A percentile compares a stretch with the other conserved stretches of the same genome.
These are phyloP conservation scores for Sanghuangporus weigelae DNA, from an alignment of 1,284 basidiomycete species.

Conservation along the genomic window DNA sequence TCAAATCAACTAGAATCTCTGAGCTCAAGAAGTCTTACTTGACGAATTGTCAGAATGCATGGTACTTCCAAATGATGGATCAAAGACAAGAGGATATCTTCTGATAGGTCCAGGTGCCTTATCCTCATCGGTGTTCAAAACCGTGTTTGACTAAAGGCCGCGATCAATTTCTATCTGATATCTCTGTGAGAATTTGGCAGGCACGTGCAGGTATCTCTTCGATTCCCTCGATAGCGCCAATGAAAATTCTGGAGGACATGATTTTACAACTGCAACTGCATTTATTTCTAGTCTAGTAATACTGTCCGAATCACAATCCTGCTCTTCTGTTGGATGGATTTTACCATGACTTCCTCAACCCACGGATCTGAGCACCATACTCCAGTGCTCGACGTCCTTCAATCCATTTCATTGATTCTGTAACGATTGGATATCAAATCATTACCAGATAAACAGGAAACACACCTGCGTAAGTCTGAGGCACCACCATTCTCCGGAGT, in stretches of 20 bases:
- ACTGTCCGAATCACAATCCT: too few species aligned
- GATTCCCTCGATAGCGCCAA: not conserved
- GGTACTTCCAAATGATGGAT: slow-evolving; percentile 26
- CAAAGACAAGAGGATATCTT: slow-evolving; percentile 16
- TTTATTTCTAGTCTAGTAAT: too few species aligned
- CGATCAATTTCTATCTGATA: not conserved
- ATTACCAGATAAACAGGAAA: not conserved
- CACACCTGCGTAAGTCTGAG: slow-evolving; percentile 64
- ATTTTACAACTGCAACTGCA: too few species aligned
- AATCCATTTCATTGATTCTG: slow-evolving; percentile 79
- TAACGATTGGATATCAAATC: not conserved
- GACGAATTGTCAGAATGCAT: slow-evolving; percentile 42
- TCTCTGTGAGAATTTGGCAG: not conserved
- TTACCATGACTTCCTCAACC: slow-evolving; percentile 23
- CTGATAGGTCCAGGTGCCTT: not conserved
- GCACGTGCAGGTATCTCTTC: not conserved
- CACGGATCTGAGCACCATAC: slow-evolving; percentile 52
- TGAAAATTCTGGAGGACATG: too few species aligned
- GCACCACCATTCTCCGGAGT: slow-evolving; percentile 54
- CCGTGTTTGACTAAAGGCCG: not conserved
- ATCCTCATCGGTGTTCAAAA: not conserved
- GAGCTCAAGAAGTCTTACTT: slow-evolving; percentile 31
- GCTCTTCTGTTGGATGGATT: not conserved
- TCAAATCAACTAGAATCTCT: not conserved
- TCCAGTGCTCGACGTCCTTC: slow-evolving; percentile 69